phyloP scores from a whole-genome alignment of 2,329 filamentous ascomycete species.

The Orbilia javanica region DNA sequence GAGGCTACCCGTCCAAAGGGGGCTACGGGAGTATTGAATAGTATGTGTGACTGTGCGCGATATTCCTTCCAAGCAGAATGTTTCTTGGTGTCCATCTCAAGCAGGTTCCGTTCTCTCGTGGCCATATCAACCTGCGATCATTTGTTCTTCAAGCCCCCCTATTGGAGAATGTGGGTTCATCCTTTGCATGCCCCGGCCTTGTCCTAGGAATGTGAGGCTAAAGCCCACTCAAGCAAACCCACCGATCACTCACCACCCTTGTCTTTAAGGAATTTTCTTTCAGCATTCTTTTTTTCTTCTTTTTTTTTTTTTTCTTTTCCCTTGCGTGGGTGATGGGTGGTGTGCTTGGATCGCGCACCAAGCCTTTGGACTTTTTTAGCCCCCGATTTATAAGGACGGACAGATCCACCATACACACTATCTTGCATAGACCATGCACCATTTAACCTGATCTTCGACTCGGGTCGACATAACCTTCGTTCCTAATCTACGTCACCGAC shows the following conservation, averaged over 20 bases:
- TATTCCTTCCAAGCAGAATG: conserved; percentile 26
- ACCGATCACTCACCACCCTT: conserved; percentile 19
- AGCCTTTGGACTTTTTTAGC: conserved; percentile 44
- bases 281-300: conserved; percentile 38
- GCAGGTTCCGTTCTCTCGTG: conserved; percentile 26
- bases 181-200: conserved; percentile 46
- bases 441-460: conserved; percentile 55
- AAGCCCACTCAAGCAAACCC: conserved; percentile 38
- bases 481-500: conserved; percentile 28
- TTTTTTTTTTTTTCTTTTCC: conserved; percentile 27
- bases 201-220: conserved; percentile 57
- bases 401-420: conserved; percentile 50
- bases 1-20: conserved; percentile 31
- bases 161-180: conserved; percentile 52
- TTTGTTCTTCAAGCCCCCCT: conserved; percentile 42
- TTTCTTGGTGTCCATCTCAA: conserved; percentile 11
- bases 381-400: conserved; percentile 58
- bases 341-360: conserved; percentile 32
- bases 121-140: conserved; percentile 28
- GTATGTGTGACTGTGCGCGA: conserved; percentile 15
- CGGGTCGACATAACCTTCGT: conserved; percentile 42
- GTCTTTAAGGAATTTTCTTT: conserved; percentile 53
- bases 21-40: conserved; percentile 5
- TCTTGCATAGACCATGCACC: conserved; percentile 57
- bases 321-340: conserved; percentile 14